Base-by-base conservation (phyloP, 805 yeast genomes). In the Debaryomyces tyrocola region DNA sequence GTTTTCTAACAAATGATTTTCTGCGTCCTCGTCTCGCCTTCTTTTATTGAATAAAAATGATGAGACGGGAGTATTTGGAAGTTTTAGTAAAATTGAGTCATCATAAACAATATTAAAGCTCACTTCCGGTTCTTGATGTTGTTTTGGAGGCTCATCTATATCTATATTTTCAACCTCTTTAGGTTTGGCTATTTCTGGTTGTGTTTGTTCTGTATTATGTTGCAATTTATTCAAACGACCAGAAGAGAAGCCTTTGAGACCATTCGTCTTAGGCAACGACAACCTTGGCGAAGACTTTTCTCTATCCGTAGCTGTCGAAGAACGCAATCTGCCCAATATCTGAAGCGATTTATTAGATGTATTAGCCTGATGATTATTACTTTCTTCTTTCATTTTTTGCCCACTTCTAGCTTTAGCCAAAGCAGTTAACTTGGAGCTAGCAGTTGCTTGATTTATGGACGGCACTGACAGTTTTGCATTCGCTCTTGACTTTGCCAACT, bases 321-420 rank as follows among this genome's bases (percentile, higher is more conserved):
- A 38, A 39, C 40, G 41, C 40, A 46, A 36, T 18, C 37, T 39
- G 24, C 41, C 39, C 17, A 47, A 20, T 4, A 47, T 47, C 20
- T 27, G 44, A 17, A 42, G 20, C 15, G 43, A 45, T 33, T 24
- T 45, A 31, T 43, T 43, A 18, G 11, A 14, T 14, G 12, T 9
- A n/a, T 18, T 15, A 15, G n/a, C 10, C 11, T 31, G 34, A 31
- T 28, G 3, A 10, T 31, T 35, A 7, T 11, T 7, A 17, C 6
- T 35, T n/a, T 33, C 33, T 14, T 29, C 33, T 24, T 40, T 41
- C 27, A 9, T 24, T 27, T 17, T 39, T n/a, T 10, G 37, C n/a
- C 41, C 39, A 33, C 52, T 52, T 47, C 75, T 66, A 37, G 70
- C 64, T 52, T 69, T 72, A n/a, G 82, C 82, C 54, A 80, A 62